Base-by-base conservation (phyloP, 495 filamentous ascomycete species). In the Aspergillus heteromorphus region DNA sequence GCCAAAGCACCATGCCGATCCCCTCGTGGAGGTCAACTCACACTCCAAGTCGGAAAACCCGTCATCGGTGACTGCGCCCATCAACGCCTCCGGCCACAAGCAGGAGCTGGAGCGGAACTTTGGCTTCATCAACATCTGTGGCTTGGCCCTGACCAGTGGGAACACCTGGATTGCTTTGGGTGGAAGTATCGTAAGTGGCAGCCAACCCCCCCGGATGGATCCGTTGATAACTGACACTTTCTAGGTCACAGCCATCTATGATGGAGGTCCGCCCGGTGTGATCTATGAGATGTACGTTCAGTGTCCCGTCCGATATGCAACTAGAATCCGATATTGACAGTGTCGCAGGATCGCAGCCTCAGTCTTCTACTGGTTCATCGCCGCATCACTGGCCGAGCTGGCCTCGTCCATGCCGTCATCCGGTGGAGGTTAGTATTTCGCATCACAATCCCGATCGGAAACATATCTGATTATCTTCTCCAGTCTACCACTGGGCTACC, bases 401-500 rank as follows among this genome's bases (percentile, higher is more conserved):
- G 85, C 89, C 10, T 91, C 88, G 1, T 79, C 86, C 1, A 87
- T 93, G 58, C 89, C 89, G 1, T 89, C 87, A 0, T 80, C 84
- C 7, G 87, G 84, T n/a, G 87, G 89, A 36, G 88, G 57, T 59
- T 51, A 8, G 57, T 55, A 19, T 8, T 27, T 4, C 40, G 16
- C 10, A 36, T 38, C n/a, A 30, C 27, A 43, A 5, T 0, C 34
- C 13, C 23, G 16, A 13, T 17, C 2, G 19, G 9, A 27, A n/a
- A 25, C 29, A 17, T 30, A 19, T 8, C 47, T 55, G 18, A 55
- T 29, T 38, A 0, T 7, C 6, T 23, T 9, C n/a, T 42, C 4
- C 36, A 61, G 72, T 95, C 1, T 92, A 92, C 58, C 89, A 93
- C 65, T 93, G 88, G 88, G 87, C 88, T 4, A 83, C 85, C 0